Percentiles rank a stretch among this genome's conserved stretches.
Evolutionary conservation across 2,329 filamentous ascomycete species (phyloP).

Genomic region (Dactylellina cionopaga): DNA sequence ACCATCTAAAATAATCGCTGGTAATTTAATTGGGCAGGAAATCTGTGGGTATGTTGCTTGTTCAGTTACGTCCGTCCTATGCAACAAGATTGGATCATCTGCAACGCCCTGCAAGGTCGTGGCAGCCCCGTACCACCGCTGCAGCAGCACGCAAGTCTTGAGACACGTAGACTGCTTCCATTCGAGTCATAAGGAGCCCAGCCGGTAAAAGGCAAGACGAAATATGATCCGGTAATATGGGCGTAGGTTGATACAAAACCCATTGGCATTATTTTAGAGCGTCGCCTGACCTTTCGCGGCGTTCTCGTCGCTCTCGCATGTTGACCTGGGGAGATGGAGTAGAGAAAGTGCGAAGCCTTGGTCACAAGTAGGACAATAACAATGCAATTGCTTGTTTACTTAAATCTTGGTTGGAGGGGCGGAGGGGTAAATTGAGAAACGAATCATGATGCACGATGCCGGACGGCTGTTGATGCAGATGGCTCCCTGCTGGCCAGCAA

Average conservation of each 20-base stretch:
- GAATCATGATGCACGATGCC: conserved; percentile 34
- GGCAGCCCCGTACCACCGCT: conserved; percentile 17
- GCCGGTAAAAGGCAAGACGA: neutral
- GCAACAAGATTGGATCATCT: neutral
- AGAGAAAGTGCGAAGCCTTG: no score
- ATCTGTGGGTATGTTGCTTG: neutral
- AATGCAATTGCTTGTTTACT: no score
- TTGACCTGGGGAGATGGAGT: neutral
- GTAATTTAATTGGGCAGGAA: neutral
- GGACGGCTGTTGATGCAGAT: conserved; percentile 33
- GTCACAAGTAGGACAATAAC: neutral
- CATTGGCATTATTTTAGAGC: neutral
- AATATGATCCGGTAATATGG: neutral
- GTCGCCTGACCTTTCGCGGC: neutral
- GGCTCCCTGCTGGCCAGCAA: conserved; percentile 38
- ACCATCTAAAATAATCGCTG: neutral
- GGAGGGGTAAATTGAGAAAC: conserved; percentile 7
- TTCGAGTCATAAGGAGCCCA: conserved; percentile 28
- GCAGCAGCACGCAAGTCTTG: conserved; percentile 18
- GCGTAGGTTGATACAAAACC: neutral
- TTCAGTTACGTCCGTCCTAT: neutral
- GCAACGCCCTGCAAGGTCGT: conserved; percentile 36
- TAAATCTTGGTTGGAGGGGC: no score
- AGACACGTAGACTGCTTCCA: conserved; percentile 47
- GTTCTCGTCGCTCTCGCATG: neutral